A percentile compares a stretch with the other conserved stretches of the same genome.
Conservation (phyloP, 441 rosid genomes). For the Pelargonium cotyledonis region DNA sequence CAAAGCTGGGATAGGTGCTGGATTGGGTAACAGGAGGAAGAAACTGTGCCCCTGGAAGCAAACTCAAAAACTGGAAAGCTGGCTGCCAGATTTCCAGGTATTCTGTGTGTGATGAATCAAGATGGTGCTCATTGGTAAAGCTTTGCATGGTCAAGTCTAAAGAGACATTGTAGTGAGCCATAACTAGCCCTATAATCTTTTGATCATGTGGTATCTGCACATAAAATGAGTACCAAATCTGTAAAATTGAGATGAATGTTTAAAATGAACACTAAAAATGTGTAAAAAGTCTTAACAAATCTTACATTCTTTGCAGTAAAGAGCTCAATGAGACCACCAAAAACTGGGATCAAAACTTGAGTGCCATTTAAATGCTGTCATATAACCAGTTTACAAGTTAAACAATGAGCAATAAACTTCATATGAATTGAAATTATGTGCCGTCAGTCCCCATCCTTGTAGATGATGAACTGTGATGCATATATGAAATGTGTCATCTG, state of each 20-base stretch:
- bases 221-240: background rate
- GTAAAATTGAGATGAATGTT: background rate
- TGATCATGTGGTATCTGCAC: conserved; percentile 53
- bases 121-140: conserved; percentile 14
- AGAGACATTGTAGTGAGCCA: conserved; percentile 34
- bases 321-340: conserved; percentile 74
- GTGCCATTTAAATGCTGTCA: conserved; percentile 55
- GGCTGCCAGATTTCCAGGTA: conserved; percentile 18
- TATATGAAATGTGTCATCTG: too few relatives aligned
- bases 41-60: conserved; percentile 25
- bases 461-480: too few relatives aligned
- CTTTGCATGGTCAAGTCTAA: conserved; percentile 21
- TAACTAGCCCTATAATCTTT: conserved; percentile 41
- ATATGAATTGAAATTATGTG: too few relatives aligned
- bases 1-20: conserved; percentile 31
- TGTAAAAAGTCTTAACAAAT: conserved; percentile 8
- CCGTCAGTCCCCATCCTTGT: too few relatives aligned
- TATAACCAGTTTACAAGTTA: background rate
- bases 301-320: conserved; percentile 53
- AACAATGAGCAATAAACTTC: too few relatives aligned
- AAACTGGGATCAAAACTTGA: conserved; percentile 58
- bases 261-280: background rate
- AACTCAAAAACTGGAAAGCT: conserved; percentile 19
- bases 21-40: conserved; percentile 15
- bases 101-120: conserved; percentile 28